These are phyloP conservation scores for Smallanthus sonchifolius DNA, from an alignment of 129 eudicot species.

Conservation along the genomic window DNA sequence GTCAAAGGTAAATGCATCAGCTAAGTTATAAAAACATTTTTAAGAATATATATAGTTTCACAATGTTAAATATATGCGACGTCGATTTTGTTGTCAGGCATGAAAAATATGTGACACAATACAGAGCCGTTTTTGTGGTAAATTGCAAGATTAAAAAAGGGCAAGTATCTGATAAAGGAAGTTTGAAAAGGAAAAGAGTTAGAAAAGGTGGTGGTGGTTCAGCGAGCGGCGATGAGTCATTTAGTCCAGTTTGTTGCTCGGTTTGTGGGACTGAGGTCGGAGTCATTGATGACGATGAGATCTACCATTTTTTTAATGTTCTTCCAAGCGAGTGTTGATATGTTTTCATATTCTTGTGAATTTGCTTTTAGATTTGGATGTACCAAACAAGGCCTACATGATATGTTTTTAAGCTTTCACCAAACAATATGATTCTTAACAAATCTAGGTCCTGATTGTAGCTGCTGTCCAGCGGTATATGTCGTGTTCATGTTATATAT, in stretches of 20 bases:
- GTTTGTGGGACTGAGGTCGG: conserved; percentile 89
- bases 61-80: not conserved
- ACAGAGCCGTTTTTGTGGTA: conserved; percentile 81
- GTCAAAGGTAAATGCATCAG: conserved; percentile 59
- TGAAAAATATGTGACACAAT: conserved; percentile 86
- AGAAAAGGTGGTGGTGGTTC: conserved; percentile 25
- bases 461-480: no score
- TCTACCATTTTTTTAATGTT: conserved; percentile 82
- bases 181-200: conserved; percentile 57
- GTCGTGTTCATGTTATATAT: no score
- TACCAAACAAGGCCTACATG: not conserved
- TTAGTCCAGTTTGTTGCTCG: conserved; percentile 62
- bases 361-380: not conserved
- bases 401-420: not conserved
- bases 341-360: not conserved
- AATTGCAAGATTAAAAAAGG: conserved; percentile 65
- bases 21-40: not conserved
- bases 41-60: not conserved
- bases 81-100: conserved; percentile 57
- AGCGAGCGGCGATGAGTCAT: conserved; percentile 24
- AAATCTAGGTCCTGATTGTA: not conserved
- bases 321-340: conserved; percentile 82
- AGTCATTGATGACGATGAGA: conserved; percentile 77
- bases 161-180: conserved; percentile 45
- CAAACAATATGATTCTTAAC: not conserved